Conservation (phyloP, 345 rosid genomes). For the Eutrema heterophyllum region DNA sequence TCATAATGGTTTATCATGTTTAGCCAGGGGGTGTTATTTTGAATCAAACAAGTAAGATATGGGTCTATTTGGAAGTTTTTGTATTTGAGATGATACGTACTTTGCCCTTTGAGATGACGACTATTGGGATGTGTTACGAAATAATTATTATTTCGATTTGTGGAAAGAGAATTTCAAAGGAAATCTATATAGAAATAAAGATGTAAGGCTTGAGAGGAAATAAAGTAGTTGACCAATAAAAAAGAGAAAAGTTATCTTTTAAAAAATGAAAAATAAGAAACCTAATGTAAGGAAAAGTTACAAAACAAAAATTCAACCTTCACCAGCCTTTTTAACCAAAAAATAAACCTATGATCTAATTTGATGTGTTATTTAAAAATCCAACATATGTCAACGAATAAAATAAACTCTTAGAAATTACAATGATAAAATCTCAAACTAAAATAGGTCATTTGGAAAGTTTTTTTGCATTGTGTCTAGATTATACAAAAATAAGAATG, state of each 20-base stretch:
- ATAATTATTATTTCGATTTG: not conserved
- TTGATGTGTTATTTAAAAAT: not conserved
- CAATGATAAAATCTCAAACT: no score
- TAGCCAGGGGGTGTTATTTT: not conserved
- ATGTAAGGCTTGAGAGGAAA: not conserved
- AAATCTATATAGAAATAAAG: not conserved
- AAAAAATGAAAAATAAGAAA: not conserved
- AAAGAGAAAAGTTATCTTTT: not conserved
- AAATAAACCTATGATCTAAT: not conserved
- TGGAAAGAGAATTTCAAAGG: not conserved
- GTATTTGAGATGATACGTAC: not conserved
- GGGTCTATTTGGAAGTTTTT: not conserved
- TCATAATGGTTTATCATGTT: not conserved
- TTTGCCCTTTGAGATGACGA: slow-evolving; percentile 21
- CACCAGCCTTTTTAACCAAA: no score
- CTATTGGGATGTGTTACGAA: slow-evolving; percentile 15
- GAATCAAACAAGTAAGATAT: not conserved
- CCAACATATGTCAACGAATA: no score
- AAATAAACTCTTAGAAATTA: no score
- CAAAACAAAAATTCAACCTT: not conserved
- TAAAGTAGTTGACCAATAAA: not conserved
- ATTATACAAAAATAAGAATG: no score
- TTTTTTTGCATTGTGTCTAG: no score
- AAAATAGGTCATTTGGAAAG: no score
- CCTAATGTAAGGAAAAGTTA: not conserved